These are phyloP conservation scores for Starmerella khaoyaiensis DNA, from an alignment of 805 yeast species.

Conservation along the genomic window DNA sequence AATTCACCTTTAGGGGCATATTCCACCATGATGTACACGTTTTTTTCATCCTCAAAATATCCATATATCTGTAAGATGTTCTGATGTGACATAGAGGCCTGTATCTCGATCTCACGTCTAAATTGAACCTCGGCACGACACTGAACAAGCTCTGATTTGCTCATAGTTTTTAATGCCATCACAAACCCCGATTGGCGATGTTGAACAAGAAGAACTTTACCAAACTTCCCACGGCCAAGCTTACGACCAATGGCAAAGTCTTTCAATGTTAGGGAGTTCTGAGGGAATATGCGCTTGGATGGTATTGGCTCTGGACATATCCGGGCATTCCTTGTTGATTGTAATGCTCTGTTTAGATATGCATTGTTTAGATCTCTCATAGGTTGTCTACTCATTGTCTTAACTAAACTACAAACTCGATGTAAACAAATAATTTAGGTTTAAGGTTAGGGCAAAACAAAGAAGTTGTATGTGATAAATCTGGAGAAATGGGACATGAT, in stretches of 20 bases:
- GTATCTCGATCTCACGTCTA: conserved; percentile 84
- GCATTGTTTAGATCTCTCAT: too few species aligned
- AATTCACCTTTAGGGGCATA: conserved; percentile 79
- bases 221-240: conserved; percentile 87
- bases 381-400: too few species aligned
- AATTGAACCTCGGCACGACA: conserved; percentile 74
- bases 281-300: too few species aligned
- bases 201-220: conserved; percentile 77
- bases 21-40: conserved; percentile 76
- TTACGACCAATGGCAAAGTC: conserved; percentile 82
- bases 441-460: too few species aligned
- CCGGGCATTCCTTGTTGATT: too few species aligned
- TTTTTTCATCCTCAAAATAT: conserved; percentile 65
- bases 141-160: conserved; percentile 60
- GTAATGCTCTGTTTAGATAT: too few species aligned
- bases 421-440: too few species aligned
- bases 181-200: conserved; percentile 65
- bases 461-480: too few species aligned
- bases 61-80: conserved; percentile 73
- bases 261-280: conserved; percentile 31
- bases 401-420: too few species aligned
- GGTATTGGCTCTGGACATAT: too few species aligned
- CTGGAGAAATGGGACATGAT: too few species aligned
- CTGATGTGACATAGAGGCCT: conserved; percentile 58
- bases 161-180: conserved; percentile 87